Evolutionary conservation across 1,139 yeast genomes (phyloP), one percentile per base, ranked within the genome.

Genomic region (Lodderomyces orthopsilosis): DNA sequence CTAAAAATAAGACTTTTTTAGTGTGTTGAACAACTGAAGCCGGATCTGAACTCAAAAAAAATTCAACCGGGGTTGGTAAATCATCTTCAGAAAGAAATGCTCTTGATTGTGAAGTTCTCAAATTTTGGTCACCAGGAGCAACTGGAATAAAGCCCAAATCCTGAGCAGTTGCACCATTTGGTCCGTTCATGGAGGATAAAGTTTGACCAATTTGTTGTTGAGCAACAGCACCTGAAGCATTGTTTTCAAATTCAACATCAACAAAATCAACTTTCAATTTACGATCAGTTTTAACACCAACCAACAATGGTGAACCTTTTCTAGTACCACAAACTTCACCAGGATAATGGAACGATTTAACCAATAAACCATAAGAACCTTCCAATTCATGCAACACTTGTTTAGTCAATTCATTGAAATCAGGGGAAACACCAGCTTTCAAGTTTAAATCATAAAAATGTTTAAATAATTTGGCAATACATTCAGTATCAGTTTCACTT

Each of bases 1-100:
- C 98, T 60, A 94, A 78, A 69, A 87, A 93, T 57, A 94, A 78
- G 30, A 94, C 98, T 70, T 93, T 93, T 72, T 91, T 91, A 57
- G 99, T 94, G 72, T 94, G 96, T 69, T 91, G 94, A 48, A 94
- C 77, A 43, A 94, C 96, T n/a, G 98, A 91, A 22, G 98, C 88
- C 30, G 98, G 96, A 68, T 94, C 99, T 26, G 98, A 90, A 19
- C 98, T 91, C 53, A 94, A 76, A 71, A 90, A 94, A 68, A 91
- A 93, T 71, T 94, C 98, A 41, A 93, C 89, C 41, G 98, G 96
- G 74, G 83, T 83, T 52, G 96, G 96, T 50, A 84, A 74, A 44
- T 95, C 96, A 58, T 89, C 96, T 56, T 90, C 96, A 34, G 91
- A 79, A 54, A 90, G 73, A 71, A 90, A 90, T 13, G 96, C 96